phyloP scores from a whole-genome alignment of 805 yeast genomes.

The Lipomyces starkeyi region DNA sequence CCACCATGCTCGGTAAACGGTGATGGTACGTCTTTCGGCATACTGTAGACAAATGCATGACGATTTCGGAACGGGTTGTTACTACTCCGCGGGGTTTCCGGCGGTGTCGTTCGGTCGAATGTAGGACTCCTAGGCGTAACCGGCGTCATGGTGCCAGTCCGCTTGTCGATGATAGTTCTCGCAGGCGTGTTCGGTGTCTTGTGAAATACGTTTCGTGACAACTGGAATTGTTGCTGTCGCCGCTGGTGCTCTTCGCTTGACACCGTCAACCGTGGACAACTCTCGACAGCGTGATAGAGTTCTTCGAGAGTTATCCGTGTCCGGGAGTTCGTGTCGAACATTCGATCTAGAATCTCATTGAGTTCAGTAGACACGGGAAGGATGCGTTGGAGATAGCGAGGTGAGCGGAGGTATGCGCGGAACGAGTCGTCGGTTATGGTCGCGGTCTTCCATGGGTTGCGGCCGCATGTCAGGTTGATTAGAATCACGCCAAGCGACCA shows the following conservation, averaged over 20 bases:
- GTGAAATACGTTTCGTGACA: neutral
- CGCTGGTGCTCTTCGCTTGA: slow-evolving; percentile 21
- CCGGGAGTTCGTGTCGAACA: slow-evolving; percentile 41
- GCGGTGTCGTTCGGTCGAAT: neutral
- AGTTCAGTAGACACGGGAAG: slow-evolving; percentile 74
- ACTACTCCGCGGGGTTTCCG: slow-evolving; percentile 6
- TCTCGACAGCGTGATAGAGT: slow-evolving; percentile 27
- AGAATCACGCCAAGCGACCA: slow-evolving; percentile 87
- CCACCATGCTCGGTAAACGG: neutral
- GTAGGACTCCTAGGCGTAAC: neutral
- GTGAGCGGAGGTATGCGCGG: slow-evolving; percentile 62
- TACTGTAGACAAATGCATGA: slow-evolving; percentile 23
- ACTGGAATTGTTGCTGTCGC: neutral
- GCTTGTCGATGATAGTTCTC: slow-evolving; percentile 13
- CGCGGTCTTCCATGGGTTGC: slow-evolving; percentile 92
- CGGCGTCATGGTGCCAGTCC: slow-evolving; percentile 18
- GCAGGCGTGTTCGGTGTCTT: slow-evolving; percentile 20
- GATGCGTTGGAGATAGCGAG: slow-evolving; percentile 62
- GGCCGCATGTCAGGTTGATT: slow-evolving; percentile 77
- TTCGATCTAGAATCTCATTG: slow-evolving; percentile 54
- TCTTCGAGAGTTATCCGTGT: slow-evolving; percentile 39
- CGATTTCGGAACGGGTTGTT: slow-evolving; percentile 35
- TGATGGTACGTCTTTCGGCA: slow-evolving; percentile 15
- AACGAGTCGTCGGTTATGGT: slow-evolving; percentile 66
- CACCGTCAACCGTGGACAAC: slow-evolving; percentile 37